Percentiles rank a stretch among this genome's conserved stretches.
These are phyloP conservation scores for Zygoascus flipseniorum DNA, from an alignment of 805 yeast species.

Conservation along the genomic window DNA sequence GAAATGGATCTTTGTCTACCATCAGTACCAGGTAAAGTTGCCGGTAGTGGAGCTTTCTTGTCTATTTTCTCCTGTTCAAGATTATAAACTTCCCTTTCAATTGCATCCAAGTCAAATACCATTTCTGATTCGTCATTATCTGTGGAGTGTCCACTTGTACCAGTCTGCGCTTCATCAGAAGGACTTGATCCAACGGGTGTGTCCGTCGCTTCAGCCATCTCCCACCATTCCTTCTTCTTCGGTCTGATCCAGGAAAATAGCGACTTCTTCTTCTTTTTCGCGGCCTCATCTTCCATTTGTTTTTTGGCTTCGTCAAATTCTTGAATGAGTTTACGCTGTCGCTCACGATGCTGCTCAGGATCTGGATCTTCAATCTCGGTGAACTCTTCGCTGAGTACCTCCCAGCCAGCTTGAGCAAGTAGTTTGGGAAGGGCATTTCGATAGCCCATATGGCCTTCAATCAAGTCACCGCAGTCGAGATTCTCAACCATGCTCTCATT, in stretches of 20 bases:
- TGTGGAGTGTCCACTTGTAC: slow-evolving; percentile 33
- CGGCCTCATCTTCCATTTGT: slow-evolving; percentile 33
- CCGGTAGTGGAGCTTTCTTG: neutral
- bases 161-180: neutral
- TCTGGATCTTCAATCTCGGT: slow-evolving; percentile 95
- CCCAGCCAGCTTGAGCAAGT: slow-evolving; percentile 61
- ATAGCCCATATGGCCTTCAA: slow-evolving; percentile 96
- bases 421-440: slow-evolving; percentile 87
- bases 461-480: slow-evolving; percentile 75
- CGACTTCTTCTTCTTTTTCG: slow-evolving; percentile 23
- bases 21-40: neutral
- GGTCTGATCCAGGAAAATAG: slow-evolving; percentile 38
- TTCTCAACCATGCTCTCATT: slow-evolving; percentile 61
- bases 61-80: slow-evolving; percentile 17
- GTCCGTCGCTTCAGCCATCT: slow-evolving; percentile 32
- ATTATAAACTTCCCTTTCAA: slow-evolving; percentile 28
- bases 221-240: slow-evolving; percentile 53
- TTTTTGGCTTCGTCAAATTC: slow-evolving; percentile 85
- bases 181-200: slow-evolving; percentile 27
- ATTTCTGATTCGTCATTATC: slow-evolving; percentile 32
- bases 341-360: slow-evolving; percentile 70
- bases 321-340: slow-evolving; percentile 64
- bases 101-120: slow-evolving; percentile 33
- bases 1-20: slow-evolving; percentile 1
- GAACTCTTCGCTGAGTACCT: slow-evolving; percentile 81